A percentile compares a stretch with the other conserved stretches of the same genome.
These are phyloP conservation scores for Domatiomyces globalis DNA, from an alignment of 2,329 filamentous ascomycete species.

Conservation along the genomic window DNA sequence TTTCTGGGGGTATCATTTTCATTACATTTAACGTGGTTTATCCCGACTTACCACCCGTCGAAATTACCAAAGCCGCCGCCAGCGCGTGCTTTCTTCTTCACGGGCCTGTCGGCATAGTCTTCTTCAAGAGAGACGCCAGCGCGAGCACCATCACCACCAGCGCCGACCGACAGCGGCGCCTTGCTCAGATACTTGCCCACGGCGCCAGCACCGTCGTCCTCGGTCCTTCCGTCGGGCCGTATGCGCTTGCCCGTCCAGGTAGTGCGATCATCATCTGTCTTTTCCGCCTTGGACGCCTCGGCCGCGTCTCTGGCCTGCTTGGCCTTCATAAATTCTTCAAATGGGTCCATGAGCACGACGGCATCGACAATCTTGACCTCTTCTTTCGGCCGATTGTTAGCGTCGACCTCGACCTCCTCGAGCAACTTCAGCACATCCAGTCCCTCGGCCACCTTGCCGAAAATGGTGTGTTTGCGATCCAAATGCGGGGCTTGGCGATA, in stretches of 20 bases:
- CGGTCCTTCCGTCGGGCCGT: constrained; percentile 48
- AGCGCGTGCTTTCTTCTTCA: constrained; percentile 64
- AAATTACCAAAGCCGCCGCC: constrained; percentile 54
- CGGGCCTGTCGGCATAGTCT: constrained; percentile 50
- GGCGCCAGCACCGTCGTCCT: constrained; percentile 33
- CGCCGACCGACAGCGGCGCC: constrained; percentile 23
- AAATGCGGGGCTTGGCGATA: constrained; percentile 76
- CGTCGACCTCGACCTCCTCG: constrained; percentile 62
- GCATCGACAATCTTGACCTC: constrained; percentile 73
- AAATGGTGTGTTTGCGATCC: constrained; percentile 94
- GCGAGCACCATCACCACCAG: neutral
- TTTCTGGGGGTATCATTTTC: neutral
- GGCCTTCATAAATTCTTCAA: constrained; percentile 78
- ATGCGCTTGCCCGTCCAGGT: constrained; percentile 96
- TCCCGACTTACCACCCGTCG: neutral
- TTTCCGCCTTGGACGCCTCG: constrained; percentile 26
- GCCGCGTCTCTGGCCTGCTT: constrained; percentile 49
- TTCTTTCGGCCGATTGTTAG: constrained; percentile 58
- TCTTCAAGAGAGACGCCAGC: constrained; percentile 27
- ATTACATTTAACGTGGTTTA: neutral
- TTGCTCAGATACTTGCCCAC: constrained; percentile 75
- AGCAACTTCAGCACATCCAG: constrained; percentile 57
- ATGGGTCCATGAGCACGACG: constrained; percentile 81
- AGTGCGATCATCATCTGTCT: constrained; percentile 66
- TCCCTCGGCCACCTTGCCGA: constrained; percentile 70